phyloP scores from a whole-genome alignment of 2,329 filamentous ascomycete genomes.

The Verticillium albo-atrum region DNA sequence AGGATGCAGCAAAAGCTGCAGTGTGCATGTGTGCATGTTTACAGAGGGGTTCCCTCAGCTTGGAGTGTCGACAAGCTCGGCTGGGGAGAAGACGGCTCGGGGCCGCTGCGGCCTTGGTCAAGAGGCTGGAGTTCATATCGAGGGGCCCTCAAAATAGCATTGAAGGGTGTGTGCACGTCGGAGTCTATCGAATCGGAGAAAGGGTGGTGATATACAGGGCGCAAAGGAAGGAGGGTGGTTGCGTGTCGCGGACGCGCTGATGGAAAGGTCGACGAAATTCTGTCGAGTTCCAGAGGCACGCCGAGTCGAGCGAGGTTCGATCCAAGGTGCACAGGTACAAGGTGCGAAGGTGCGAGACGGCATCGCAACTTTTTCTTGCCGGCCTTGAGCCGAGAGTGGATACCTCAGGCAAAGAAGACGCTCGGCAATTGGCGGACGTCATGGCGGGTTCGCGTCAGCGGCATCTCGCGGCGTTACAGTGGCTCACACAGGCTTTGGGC shows the following conservation, averaged over 20 bases:
- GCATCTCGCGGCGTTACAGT: background rate
- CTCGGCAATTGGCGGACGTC: background rate
- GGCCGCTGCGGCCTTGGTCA: conserved; percentile 38
- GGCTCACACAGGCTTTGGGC: background rate
- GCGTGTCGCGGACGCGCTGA: background rate
- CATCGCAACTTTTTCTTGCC: conserved; percentile 13
- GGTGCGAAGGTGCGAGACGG: background rate
- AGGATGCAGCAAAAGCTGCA: conserved; percentile 3
- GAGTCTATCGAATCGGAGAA: background rate
- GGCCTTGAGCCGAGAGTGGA: conserved; percentile 9
- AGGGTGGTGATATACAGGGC: background rate
- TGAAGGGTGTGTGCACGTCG: background rate
- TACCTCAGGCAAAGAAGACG: background rate
- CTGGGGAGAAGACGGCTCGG: conserved; percentile 36
- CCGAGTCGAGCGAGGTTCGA: background rate
- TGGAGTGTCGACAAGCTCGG: conserved; percentile 33
- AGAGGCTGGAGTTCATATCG: conserved; percentile 43
- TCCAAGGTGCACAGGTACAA: background rate
- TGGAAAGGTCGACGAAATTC: conserved; percentile 16
- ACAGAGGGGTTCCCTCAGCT: conserved; percentile 33
- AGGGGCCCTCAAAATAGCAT: conserved; percentile 3
- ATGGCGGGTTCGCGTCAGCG: background rate
- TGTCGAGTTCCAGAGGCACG: conserved; percentile 19
- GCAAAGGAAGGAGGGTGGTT: background rate
- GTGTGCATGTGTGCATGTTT: conserved; percentile 22